Evolutionary conservation across 2,329 filamentous ascomycete genomes (phyloP).

Genomic region (Talaromyces atroroseus): DNA sequence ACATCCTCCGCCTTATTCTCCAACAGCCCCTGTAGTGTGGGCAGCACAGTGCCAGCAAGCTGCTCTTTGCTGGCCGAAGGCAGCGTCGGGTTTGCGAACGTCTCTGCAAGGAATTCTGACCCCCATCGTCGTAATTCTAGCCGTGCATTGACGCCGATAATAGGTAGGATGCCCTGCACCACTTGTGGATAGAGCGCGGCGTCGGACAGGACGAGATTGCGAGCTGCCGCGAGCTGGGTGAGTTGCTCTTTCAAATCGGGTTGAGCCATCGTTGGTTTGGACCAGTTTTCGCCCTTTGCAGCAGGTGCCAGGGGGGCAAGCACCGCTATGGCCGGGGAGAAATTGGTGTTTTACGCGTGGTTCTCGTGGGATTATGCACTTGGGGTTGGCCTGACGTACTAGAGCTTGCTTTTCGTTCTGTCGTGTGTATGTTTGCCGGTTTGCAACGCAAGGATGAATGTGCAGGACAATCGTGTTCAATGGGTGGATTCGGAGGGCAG

Average conservation of each 20-base stretch:
- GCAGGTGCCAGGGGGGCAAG: background rate
- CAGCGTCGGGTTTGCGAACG: conserved; percentile 87
- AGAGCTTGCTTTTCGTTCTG: background rate
- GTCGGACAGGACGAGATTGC: conserved; percentile 82
- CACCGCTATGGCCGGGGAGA: background rate
- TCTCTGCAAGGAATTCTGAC: conserved; percentile 90
- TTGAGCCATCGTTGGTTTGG: conserved; percentile 48
- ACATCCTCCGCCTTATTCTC: conserved; percentile 70
- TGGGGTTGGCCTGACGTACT: background rate
- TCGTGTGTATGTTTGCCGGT: conserved; percentile 3
- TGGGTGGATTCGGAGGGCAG: background rate
- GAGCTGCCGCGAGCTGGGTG: conserved; percentile 81
- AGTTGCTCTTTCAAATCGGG: conserved; percentile 67
- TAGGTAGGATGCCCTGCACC: conserved; percentile 85
- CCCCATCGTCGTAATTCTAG: conserved; percentile 92
- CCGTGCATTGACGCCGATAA: conserved; percentile 68
- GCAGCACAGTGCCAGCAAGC: conserved; percentile 69
- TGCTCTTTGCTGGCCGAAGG: conserved; percentile 72
- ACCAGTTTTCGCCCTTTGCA: conserved; percentile 5
- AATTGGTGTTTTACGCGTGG: too few relatives aligned
- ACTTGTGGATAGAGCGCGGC: conserved; percentile 86
- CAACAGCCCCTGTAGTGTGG: conserved; percentile 65
- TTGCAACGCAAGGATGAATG: background rate
- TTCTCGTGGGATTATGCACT: too few relatives aligned
- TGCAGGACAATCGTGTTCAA: background rate